Percentiles rank a stretch among this genome's conserved stretches.
These are phyloP conservation scores for Exophiala xenobiotica DNA, from an alignment of 2,329 filamentous ascomycete genomes.

Conservation along the genomic window DNA sequence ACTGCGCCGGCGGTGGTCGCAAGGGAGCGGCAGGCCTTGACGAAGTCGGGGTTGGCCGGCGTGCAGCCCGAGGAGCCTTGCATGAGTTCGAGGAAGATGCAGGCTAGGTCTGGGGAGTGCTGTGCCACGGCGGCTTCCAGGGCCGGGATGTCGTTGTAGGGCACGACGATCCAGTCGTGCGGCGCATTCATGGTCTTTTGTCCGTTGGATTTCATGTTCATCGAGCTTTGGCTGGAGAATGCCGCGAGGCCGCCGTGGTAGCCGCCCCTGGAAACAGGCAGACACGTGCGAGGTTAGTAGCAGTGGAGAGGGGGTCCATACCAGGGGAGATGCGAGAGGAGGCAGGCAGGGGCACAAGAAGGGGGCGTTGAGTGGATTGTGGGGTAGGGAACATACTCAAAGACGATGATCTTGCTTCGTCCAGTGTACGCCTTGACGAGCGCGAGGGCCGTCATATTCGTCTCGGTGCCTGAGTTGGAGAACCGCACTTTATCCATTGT, in stretches of 20 bases:
- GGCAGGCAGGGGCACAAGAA: too few relatives aligned
- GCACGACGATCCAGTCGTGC: not conserved
- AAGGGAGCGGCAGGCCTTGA: not conserved
- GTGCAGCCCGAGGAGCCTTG: conserved; percentile 5
- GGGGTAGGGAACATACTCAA: not conserved
- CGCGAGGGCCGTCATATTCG: conserved; percentile 6
- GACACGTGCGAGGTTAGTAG: too few relatives aligned
- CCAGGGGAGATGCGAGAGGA: too few relatives aligned
- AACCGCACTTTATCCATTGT: conserved; percentile 45
- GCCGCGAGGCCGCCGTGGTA: conserved; percentile 2
- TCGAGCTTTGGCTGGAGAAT: not conserved
- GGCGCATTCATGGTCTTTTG: conserved; percentile 7
- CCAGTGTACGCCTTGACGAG: conserved; percentile 5
- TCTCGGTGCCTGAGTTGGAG: conserved; percentile 5
- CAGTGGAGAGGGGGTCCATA: too few relatives aligned
- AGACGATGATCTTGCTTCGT: conserved; percentile 1
- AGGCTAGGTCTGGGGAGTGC: not conserved
- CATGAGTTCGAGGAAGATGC: conserved; percentile 5
- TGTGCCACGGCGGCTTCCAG: not conserved
- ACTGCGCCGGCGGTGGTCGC: not conserved
- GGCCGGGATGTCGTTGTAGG: conserved; percentile 1
- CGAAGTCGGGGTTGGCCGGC: not conserved
- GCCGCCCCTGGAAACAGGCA: not conserved
- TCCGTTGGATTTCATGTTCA: conserved; percentile 3
- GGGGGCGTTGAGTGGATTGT: too few relatives aligned